phyloP scores from a whole-genome alignment of 345 rosid species.

The Microthlaspi erraticum region DNA sequence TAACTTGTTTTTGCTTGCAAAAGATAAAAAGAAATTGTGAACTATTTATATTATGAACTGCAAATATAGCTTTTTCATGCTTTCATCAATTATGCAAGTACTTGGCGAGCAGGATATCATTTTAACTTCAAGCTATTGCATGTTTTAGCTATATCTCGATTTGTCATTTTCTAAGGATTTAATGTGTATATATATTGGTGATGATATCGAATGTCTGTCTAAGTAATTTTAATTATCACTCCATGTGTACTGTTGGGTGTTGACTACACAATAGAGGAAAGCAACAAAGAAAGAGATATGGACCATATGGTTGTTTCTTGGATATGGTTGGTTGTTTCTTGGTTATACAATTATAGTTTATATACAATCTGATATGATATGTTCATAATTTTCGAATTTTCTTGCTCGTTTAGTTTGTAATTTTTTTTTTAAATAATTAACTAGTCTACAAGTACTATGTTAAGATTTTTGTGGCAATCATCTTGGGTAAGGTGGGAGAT shows the following conservation, averaged over 20 bases:
- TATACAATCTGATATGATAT: background rate
- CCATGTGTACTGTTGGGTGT: background rate
- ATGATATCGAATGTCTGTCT: conserved; percentile 2
- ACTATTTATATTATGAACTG: background rate
- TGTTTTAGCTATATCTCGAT: background rate
- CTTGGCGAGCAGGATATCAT: background rate
- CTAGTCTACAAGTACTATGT: background rate
- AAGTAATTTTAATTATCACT: background rate
- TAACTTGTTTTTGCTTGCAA: conserved; percentile 10
- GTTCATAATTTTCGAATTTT: background rate
- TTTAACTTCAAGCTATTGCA: background rate
- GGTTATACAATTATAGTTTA: background rate
- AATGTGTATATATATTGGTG: background rate
- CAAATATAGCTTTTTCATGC: background rate
- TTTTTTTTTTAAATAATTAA: no score
- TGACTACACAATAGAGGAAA: background rate
- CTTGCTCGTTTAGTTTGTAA: background rate
- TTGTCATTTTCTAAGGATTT: conserved; percentile 11
- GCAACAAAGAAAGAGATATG: background rate
- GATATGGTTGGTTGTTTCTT: conserved; percentile 4
- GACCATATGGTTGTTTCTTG: no score
- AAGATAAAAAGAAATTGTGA: background rate
- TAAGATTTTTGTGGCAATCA: background rate
- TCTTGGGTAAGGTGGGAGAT: conserved; percentile 10
- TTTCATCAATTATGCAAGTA: conserved; percentile 4